Evolutionary conservation across 495 filamentous ascomycete species (phyloP).

Genomic region (Neurospora pannonica): DNA sequence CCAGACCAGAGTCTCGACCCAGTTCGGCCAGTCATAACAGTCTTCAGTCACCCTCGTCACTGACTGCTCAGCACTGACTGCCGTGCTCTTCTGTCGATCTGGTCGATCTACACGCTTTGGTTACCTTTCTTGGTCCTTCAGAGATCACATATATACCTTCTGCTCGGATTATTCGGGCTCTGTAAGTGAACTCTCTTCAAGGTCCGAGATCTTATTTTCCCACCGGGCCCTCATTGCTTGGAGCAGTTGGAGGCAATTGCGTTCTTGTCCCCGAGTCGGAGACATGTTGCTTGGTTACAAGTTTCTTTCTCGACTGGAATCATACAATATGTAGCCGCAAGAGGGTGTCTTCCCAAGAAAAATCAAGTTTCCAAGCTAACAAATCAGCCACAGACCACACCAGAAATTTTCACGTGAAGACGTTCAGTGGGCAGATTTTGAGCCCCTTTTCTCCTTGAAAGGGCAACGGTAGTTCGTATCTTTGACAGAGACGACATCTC

Average conservation of each 20-base stretch:
- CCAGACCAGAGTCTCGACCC: neutral
- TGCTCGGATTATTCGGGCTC: neutral
- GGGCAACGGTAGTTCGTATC: neutral
- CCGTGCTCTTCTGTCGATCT: neutral
- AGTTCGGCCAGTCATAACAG: neutral
- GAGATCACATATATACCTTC: neutral
- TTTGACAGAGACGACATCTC: neutral
- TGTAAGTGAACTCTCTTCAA: neutral
- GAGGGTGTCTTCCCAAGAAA: neutral
- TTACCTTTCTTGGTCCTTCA: neutral
- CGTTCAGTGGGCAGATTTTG: neutral
- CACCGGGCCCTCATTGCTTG: neutral
- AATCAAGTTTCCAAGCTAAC: neutral
- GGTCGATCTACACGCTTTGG: neutral
- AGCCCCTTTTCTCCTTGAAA: neutral
- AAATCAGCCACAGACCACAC: neutral
- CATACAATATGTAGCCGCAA: neutral
- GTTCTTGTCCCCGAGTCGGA: neutral
- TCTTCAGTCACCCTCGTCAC: neutral
- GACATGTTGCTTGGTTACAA: neutral
- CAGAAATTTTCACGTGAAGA: neutral
- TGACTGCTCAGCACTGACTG: neutral
- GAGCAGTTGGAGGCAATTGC: neutral
- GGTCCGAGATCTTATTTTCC: neutral
- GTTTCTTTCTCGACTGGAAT: neutral